Base-by-base conservation (phyloP, 2,329 filamentous ascomycete genomes). In the Trichoderma asperellum region DNA sequence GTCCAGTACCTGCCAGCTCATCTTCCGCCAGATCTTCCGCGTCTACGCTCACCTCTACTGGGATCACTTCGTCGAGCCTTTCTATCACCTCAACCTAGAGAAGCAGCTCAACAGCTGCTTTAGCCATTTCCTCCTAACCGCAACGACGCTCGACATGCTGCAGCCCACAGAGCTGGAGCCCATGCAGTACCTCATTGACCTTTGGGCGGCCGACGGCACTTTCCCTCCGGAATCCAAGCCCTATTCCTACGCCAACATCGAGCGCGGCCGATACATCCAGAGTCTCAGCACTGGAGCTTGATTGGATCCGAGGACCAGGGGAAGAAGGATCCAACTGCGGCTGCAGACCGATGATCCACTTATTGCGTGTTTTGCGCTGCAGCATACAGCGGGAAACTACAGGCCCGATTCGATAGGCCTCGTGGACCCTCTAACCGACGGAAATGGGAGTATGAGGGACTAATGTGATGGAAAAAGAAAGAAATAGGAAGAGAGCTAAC, bases 11-110 rank as follows among this genome's bases (percentile, higher is more conserved):
- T 94, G 94, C 83, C 93, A 94, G 83, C 89, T 89, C 69, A 94
- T 97, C 75, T 93, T 97, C 83, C 91, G 93, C 75, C 94, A 97
- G 81, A 97, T 97, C 90, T 97, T 97, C 85, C 91, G 94, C 70
- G 94, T 97, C 74, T 97, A 97, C 77, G 91, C 95, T 57, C 94
- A 97, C 81, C 88, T 98, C 70, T 98, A 97, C 84, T 97, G 96
- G 86, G 92, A 93, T 68, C 94, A 97, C 81, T 98, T 92, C 80
- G 82, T 90, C 72, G 90, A 92, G 73, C 91, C 91, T 5, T 92
- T 93, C 80, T 93, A 92, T 81, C 89, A 93, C 78, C 85, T 94
- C 71, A 92, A 90, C 80, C 82, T 90, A 12, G 88, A 90, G 78
- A 90, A 92, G 78, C 89, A 92, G 74, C 85, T 94, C 71, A 94